phyloP scores from a whole-genome alignment of 2,329 filamentous ascomycete genomes.

The Xylaria arbuscula region DNA sequence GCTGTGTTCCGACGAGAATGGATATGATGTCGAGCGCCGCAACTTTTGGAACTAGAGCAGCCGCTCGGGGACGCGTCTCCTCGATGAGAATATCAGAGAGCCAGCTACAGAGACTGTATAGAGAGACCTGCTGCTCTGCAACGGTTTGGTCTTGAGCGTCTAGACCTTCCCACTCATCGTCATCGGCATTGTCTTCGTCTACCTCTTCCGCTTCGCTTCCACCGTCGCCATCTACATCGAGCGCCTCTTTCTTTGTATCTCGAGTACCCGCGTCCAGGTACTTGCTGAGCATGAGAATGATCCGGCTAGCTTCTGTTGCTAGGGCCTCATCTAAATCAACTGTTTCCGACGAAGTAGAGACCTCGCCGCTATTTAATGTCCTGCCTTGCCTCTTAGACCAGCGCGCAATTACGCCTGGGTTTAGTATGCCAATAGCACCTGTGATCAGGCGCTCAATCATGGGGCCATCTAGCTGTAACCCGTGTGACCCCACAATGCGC shows the following conservation, averaged over 20 bases:
- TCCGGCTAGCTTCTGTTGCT: constrained; percentile 81
- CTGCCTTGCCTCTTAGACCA: constrained; percentile 48
- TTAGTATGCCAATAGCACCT: constrained; percentile 46
- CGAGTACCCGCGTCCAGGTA: constrained; percentile 70
- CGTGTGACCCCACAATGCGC: constrained; percentile 75
- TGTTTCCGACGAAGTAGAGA: constrained; percentile 11
- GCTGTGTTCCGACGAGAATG: constrained; percentile 72
- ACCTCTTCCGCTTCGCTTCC: constrained; percentile 55
- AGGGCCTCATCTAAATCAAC: constrained; percentile 73
- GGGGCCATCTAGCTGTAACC: constrained; percentile 72
- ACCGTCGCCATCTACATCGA: constrained; percentile 59
- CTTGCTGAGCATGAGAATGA: constrained; percentile 82
- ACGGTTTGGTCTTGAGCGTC: constrained; percentile 45
- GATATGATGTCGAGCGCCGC: constrained; percentile 80
- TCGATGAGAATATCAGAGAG: constrained; percentile 82
- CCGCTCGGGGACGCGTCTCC: constrained; percentile 72
- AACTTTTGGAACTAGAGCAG: constrained; percentile 77
- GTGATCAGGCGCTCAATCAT: constrained; percentile 70
- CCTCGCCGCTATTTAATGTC: constrained; percentile 27
- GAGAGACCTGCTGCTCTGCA: constrained; percentile 51
- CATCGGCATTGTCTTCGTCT: constrained; percentile 56
- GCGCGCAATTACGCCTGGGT: constrained; percentile 54
- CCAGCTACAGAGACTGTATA: constrained; percentile 82
- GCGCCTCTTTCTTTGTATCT: constrained; percentile 49
- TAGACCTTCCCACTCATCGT: constrained; percentile 54